Base-by-base conservation (phyloP, 179 eudicot species). In the Drosera spatulata region DNA sequence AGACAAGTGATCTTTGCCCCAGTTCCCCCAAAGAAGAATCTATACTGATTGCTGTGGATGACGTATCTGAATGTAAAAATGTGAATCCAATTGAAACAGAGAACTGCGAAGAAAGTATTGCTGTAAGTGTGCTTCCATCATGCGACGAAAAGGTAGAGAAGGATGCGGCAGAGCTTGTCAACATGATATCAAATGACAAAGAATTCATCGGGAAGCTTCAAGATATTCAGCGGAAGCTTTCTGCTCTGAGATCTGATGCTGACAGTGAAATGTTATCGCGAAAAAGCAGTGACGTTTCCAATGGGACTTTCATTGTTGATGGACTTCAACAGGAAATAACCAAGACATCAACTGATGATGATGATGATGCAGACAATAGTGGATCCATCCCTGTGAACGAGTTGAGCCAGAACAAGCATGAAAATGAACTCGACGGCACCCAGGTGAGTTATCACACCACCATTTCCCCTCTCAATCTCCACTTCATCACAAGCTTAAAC, bases 171-270 rank as follows among this genome's bases (percentile, higher is more conserved):
- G 73, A 72, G 55, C 46, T 10, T 45, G 69, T 54, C 49, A 64
- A 58, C 55, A 59, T 33, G 47, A 38, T 15, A 5, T 61, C 13
- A 47, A 46, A 52, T 48, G 62, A 58, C 7, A 58, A 53, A 13
- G 65, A 72, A 12, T 56, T 50, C 48, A 41, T 39, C 59, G 67
- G 53, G 48, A 55, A 41, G 50, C 63, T 58, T 42, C 68, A 78
- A 60, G 75, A 68, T 60, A 60, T 54, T 59, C 69, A 71, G 42
- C 45, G 44, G 74, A 72, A 54, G 70, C 62, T 69, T 59, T 67
- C 67, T 63, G 61, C 53, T 49, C 44, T 66, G n/a, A 58, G 22
- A 22, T 39, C 13, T 54, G 67, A 55, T 62, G 48, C 60, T 10
- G 66, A 55, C 14, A 49, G 48, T 60, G 73, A 40, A 41, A 48